These are phyloP conservation scores for Borealophlyctis nickersoniae DNA, from an alignment of 192 early-diverging fungal species.

Conservation along the genomic window DNA sequence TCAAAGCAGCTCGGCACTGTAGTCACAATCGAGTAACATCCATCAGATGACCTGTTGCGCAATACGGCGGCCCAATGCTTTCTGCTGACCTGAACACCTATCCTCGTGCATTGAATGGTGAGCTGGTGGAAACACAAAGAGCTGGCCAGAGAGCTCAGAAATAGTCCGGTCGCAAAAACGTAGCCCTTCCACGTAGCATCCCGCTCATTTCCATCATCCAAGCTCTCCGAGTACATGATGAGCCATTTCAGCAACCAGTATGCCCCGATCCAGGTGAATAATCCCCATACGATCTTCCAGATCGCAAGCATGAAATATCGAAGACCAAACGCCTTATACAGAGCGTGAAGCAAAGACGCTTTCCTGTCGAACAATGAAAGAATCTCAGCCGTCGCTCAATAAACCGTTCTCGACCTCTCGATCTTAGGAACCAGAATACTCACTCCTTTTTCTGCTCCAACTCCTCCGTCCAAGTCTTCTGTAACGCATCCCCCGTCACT, in stretches of 20 bases:
- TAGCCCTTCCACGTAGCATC: slow-evolving; percentile 33
- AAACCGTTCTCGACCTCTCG: slow-evolving; percentile 9
- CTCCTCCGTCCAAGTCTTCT: slow-evolving; percentile 51
- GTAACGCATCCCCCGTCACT: slow-evolving; percentile 50
- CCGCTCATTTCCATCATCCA: neutral
- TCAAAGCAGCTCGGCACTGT: slow-evolving; percentile 67
- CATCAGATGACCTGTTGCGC: neutral
- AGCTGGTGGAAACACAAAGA: slow-evolving; percentile 48
- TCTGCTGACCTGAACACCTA: slow-evolving; percentile 39
- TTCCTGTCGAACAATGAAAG: slow-evolving; percentile 24
- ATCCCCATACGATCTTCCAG: slow-evolving; percentile 62
- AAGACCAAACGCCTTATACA: slow-evolving; percentile 55
- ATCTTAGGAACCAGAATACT: too few species aligned
- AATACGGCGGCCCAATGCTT: neutral
- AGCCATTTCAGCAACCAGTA: slow-evolving; percentile 54
- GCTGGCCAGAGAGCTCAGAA: slow-evolving; percentile 43
- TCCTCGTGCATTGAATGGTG: slow-evolving; percentile 39
- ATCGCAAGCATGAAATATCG: slow-evolving; percentile 53
- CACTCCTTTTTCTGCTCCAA: slow-evolving; percentile 35
- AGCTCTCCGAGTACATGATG: slow-evolving; percentile 41
- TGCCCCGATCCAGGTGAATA: slow-evolving; percentile 58
- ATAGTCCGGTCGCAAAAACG: slow-evolving; percentile 53
- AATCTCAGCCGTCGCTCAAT: slow-evolving; percentile 12
- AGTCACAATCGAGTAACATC: neutral
- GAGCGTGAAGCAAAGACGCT: slow-evolving; percentile 54